Evolutionary conservation across 345 rosid genomes (phyloP), one percentile per base, ranked within the genome.

Genomic region (Heritiera fomes): DNA sequence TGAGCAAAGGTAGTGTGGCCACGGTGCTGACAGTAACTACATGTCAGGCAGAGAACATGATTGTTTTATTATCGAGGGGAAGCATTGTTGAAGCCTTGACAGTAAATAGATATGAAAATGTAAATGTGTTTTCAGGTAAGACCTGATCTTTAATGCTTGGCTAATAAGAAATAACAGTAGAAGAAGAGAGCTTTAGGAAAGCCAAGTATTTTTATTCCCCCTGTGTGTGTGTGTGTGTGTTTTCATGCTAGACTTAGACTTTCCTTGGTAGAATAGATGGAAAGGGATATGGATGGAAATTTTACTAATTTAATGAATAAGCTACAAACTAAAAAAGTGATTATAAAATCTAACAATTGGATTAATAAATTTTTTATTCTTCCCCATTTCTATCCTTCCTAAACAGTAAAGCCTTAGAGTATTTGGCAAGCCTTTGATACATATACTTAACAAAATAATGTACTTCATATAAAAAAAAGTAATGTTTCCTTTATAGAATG

Each of bases 401-500:
- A 34, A 2, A 34, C 38, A 34, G 38, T 3, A 34, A 34, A 34
- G 38, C 38, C 38, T 34, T 34, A 34, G 38, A 34, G 38, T 8
- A 38, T 23, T 13, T 10, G 49, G 61, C 14, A 52, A 30, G 28
- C 7, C 46, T 52, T 71, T 52, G n/a, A 30, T 71, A 14, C 61
- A 50, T 32, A 34, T 34, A 15, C 32, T 7, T 52, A 7, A 28
- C 23, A 50, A 1, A 49, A 32, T 13, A 18, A 41, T 3, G 23
- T 8, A 1, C 23, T 2, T 38, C 32, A 68, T 30, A 2, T 52
- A 46, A 30, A 32, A 71, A 9, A 8, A 17, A 23, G 45, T 32
- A 71, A 52, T 17, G 60, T 71, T 71, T 71, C 58, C 55, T 30
- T 71, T 32, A 53, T 1, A 50, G 75, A 71, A 52, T 71, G 45